Percentiles rank a stretch among this genome's conserved stretches.
Evolutionary conservation across 1,139 yeast genomes (phyloP).

Genomic region (Torulaspora pretoriensis): DNA sequence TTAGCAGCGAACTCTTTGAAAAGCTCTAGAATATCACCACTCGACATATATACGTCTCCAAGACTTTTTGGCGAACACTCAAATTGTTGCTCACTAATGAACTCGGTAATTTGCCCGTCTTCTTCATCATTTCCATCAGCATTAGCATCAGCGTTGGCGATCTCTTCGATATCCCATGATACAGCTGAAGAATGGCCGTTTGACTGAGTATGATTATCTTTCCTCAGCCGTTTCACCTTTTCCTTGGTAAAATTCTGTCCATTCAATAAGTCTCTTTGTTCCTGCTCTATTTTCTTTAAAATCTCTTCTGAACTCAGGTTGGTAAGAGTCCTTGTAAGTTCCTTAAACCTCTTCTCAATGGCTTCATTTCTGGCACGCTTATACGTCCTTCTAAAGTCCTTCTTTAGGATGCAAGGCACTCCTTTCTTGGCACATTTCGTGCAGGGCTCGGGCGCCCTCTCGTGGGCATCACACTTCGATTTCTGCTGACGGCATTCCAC

Average conservation of each 20-base stretch:
- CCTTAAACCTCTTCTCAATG: constrained; percentile 74
- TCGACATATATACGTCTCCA: constrained; percentile 58
- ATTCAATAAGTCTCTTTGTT: constrained; percentile 28
- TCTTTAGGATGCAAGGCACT: constrained; percentile 64
- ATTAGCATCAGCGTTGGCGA: background rate
- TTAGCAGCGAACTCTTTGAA: constrained; percentile 65
- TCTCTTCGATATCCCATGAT: constrained; percentile 2
- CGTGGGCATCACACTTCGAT: constrained; percentile 81
- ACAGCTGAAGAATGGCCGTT: background rate
- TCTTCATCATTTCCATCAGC: background rate
- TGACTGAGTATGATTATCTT: background rate
- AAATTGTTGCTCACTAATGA: constrained; percentile 42
- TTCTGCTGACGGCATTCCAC: constrained; percentile 96
- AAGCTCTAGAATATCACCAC: constrained; percentile 60
- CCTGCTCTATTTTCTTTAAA: constrained; percentile 33
- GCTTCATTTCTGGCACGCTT: constrained; percentile 82
- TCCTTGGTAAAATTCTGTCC: constrained; percentile 34
- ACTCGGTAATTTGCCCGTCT: constrained; percentile 1
- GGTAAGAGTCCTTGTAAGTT: constrained; percentile 56
- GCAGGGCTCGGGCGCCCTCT: constrained; percentile 75
- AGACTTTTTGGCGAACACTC: constrained; percentile 61
- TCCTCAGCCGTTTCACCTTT: constrained; percentile 22
- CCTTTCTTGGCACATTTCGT: constrained; percentile 71
- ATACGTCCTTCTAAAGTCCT: constrained; percentile 82
- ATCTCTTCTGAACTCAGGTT: constrained; percentile 49